These are phyloP conservation scores for Globisporangium cylindrosporum DNA, from an alignment of 352 stramenopile species.

Conservation along the genomic window DNA sequence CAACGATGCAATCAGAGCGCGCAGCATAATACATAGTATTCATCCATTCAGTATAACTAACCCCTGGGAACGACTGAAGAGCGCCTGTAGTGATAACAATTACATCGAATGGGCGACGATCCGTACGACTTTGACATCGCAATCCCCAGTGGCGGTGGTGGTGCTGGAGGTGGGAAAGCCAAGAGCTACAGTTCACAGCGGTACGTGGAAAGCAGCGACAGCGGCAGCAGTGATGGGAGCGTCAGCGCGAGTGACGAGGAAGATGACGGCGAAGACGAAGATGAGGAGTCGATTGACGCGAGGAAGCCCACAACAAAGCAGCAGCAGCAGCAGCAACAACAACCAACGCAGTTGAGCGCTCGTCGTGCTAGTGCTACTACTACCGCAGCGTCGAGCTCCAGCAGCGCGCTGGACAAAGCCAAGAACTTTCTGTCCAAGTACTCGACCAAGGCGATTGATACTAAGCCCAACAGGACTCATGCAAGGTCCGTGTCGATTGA, in stretches of 20 bases:
- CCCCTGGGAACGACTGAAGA: no score
- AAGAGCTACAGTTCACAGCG: conserved; percentile 2
- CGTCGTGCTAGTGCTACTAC: no score
- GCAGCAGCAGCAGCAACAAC: neutral
- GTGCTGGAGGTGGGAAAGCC: neutral
- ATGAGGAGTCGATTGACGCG: neutral
- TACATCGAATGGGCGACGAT: conserved; percentile 17
- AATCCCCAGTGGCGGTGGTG: conserved; percentile 2
- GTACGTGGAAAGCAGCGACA: conserved; percentile 5
- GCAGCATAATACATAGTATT: neutral
- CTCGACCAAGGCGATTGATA: conserved; percentile 30
- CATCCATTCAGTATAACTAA: neutral
- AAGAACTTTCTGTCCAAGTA: conserved; percentile 79
- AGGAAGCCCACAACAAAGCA: neutral
- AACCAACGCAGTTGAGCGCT: neutral
- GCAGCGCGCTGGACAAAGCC: conserved; percentile 58
- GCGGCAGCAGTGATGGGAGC: neutral
- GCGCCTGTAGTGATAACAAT: neutral
- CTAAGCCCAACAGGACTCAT: conserved; percentile 14
- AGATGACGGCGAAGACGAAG: neutral
- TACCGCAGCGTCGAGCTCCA: neutral
- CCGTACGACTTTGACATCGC: conserved; percentile 36
- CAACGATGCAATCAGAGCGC: neutral
- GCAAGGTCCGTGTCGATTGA: neutral
- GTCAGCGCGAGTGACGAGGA: conserved; percentile 14